Base-by-base conservation (phyloP, 2,329 filamentous ascomycete species). In the Chrysosphaeria jannelii region DNA sequence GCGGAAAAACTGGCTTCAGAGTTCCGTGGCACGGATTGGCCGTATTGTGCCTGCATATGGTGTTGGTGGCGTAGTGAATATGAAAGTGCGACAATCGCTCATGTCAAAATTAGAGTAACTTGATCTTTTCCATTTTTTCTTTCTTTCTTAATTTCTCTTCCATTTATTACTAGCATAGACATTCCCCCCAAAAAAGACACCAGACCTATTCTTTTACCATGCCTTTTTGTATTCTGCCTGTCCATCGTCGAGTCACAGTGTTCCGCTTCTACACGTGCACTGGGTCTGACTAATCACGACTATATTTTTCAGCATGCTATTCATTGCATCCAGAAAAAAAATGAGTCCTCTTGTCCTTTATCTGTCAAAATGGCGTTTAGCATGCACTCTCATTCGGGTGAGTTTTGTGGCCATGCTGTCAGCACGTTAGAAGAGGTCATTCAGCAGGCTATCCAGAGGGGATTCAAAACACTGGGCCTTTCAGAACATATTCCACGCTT, bases 361-460 rank as follows among this genome's bases (percentile, higher is more conserved):
- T n/a, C n/a, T 19, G 17, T 22, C 23, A 26, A 21, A 10, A 93
- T 93, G 85, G 79, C 81, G 2, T 90, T 89, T 48, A 88, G 85
- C 4, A 88, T 93, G 52, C 85, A 97, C 46, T 89, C 76, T 39
- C 85, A 97, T 48, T 93, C 85, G 18, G 85, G 85, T 31, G 75
- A 97, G 42, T 97, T 97, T 51, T 97, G 85, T 49, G 63, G 69
- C 34, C 85, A 97, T 49, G 85, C 85, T 23, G 64, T 69, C 39
- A 64, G 89, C 40, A 57, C 63, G 11, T 58, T 97, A 7, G 81
- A 93, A 42, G 66, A 76, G 32, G 61, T 93, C 23, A 51, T 93
- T 34, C 58, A 66, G 37, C 58, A 65, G 8, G 81, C 81, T 32
- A 75, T 93, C 33, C 45, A 53, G 22, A 55, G 69, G 29, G 67